phyloP scores from a whole-genome alignment of 768 basidiomycete species.

The Gautieria morchelliformis region DNA sequence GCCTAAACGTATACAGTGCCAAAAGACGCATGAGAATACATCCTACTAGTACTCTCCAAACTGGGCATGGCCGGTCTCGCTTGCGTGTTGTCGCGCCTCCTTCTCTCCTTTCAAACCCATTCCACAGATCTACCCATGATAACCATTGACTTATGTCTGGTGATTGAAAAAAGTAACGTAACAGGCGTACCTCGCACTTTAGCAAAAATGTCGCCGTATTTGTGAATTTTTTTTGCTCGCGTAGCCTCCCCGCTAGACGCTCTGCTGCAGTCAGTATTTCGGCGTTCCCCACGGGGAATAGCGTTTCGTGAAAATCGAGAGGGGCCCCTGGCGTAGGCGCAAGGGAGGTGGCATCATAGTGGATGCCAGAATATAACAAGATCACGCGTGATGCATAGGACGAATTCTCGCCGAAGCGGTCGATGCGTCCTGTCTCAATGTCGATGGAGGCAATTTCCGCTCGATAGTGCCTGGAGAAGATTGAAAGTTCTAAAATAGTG shows the following conservation, averaged over 20 bases:
- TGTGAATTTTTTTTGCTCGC: slow-evolving; percentile 75
- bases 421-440: slow-evolving; percentile 85
- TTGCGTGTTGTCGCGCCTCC: slow-evolving; percentile 81
- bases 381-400: slow-evolving; percentile 39
- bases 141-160: not conserved
- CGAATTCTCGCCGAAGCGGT: slow-evolving; percentile 56
- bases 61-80: slow-evolving; percentile 71
- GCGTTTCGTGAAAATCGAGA: slow-evolving; percentile 80
- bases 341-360: slow-evolving; percentile 86
- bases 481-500: slow-evolving; percentile 39
- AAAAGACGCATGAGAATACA: no score
- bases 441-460: slow-evolving; percentile 88
- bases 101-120: slow-evolving; percentile 90
- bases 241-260: slow-evolving; percentile 62
- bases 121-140: slow-evolving; percentile 54
- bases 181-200: slow-evolving; percentile 64
- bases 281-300: slow-evolving; percentile 55
- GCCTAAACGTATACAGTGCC: no score
- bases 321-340: slow-evolving; percentile 72
- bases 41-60: slow-evolving; percentile 66
- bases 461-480: slow-evolving; percentile 72
- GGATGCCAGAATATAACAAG: slow-evolving; percentile 91
- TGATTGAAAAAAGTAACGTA: not conserved
- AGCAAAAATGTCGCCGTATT: slow-evolving; percentile 89
- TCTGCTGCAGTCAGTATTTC: slow-evolving; percentile 53